phyloP scores from a whole-genome alignment of 2,329 filamentous ascomycete genomes.

The Tolypocladium paradoxum region DNA sequence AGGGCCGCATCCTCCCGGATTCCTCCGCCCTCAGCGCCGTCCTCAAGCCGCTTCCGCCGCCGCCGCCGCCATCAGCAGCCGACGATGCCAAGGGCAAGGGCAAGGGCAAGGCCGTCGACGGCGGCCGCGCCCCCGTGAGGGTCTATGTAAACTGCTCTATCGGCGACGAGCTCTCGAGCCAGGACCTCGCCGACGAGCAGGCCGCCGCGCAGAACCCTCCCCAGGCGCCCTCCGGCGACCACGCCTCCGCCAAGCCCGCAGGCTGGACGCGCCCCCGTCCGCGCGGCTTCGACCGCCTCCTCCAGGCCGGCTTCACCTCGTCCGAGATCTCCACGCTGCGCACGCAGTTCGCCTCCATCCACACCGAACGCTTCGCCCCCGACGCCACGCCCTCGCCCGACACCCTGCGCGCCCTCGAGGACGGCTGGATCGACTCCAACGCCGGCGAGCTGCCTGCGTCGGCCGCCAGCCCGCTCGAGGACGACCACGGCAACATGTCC shows the following conservation, averaged over 20 bases:
- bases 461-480: constrained; percentile 26
- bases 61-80: constrained; percentile 36
- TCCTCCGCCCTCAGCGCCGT: constrained; percentile 54
- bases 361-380: constrained; percentile 71
- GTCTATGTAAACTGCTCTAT: constrained; percentile 94
- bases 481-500: constrained; percentile 39
- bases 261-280: constrained; percentile 22
- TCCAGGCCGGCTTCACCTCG: constrained; percentile 69
- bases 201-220: constrained; percentile 27
- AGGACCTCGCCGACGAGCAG: constrained; percentile 61
- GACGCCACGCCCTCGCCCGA: constrained; percentile 79
- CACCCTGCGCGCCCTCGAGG: constrained; percentile 68
- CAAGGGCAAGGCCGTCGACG: constrained; percentile 49
- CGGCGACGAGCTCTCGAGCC: constrained; percentile 57
- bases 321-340: constrained; percentile 77
- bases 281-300: constrained; percentile 79
- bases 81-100: constrained; percentile 16
- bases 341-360: constrained; percentile 79
- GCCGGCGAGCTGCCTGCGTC: constrained; percentile 27
- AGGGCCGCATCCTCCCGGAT: constrained; percentile 78
- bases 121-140: constrained; percentile 25
- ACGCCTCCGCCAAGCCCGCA: constrained; percentile 34
- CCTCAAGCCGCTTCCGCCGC: constrained; percentile 53
- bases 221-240: constrained; percentile 38
- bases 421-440: constrained; percentile 78